Base-by-base conservation (phyloP, 495 filamentous ascomycete genomes). In the Aspergillus sclerotiicarbonarius region DNA sequence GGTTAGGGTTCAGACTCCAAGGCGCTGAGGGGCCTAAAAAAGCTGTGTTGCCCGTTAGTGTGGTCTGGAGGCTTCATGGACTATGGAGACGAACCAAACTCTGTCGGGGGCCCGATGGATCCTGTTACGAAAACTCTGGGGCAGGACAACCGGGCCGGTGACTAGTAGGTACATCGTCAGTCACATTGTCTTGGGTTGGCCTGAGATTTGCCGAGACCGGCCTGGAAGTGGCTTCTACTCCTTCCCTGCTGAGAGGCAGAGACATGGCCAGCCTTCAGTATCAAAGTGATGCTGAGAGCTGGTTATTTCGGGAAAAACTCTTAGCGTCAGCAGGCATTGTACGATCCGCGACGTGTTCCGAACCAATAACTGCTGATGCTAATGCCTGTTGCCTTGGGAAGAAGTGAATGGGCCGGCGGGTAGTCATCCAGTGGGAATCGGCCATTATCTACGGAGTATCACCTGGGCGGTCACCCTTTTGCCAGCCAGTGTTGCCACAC, bases 121-220 rank as follows among this genome's bases (percentile, higher is more conserved):
- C 57, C 57, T 53, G 41, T 63, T 63, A 63, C 57, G 61, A 63
- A 63, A 63, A 53, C 39, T 51, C 52, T 55, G 51, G 58, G 58
- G 58, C 52, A 54, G 52, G 37, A 19, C 25, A 50, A 50, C 58
- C 58, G 58, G 52, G 15, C 58, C 58, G 58, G 58, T 54, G 49
- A 56, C 21, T 52, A 46, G 20, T 43, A 19, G 45, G 18, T 25
- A 43, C 30, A 30, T 47, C 25, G 46, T 25, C n/a, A n/a, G n/a
- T n/a, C 25, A 25, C 25, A 25, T 25, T 25, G 25, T 25, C 47
- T 10, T 19, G 51, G 32, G 31, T 29, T 31, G 54, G 33, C 20
- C 16, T 46, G 53, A 30, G 45, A 47, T 47, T 48, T 55, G 15
- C 41, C 43, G 13, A 49, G 46, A 49, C 46, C 19, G 46, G 18